phyloP scores from a whole-genome alignment of 2,329 filamentous ascomycete genomes.

The Verticillium nonalfalfae region DNA sequence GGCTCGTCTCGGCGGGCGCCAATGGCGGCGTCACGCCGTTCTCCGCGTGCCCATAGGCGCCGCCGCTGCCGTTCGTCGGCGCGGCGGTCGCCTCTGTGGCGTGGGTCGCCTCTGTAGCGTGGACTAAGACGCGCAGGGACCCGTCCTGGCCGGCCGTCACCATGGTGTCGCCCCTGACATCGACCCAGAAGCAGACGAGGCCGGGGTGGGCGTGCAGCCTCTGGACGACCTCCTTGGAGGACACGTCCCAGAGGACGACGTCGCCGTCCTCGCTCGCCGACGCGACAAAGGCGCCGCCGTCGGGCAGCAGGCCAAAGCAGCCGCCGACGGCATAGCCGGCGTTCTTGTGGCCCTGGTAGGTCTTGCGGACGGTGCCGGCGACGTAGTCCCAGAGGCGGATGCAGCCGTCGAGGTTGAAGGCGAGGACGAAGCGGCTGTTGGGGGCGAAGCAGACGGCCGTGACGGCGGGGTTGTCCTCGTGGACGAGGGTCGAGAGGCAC shows the following conservation, averaged over 20 bases:
- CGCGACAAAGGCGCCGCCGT: slow-evolving; percentile 55
- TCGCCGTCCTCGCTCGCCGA: slow-evolving; percentile 84
- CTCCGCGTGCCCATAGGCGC: not conserved
- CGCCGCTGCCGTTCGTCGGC: not conserved
- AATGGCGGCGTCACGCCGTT: not conserved
- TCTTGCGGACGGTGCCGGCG: slow-evolving; percentile 86
- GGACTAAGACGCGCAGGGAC: slow-evolving; percentile 42
- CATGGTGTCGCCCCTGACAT: slow-evolving; percentile 50
- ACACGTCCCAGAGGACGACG: slow-evolving; percentile 86
- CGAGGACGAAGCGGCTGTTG: slow-evolving; percentile 88
- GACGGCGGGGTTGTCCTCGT: slow-evolving; percentile 91
- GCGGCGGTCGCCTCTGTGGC: not conserved
- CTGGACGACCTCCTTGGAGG: slow-evolving; percentile 77
- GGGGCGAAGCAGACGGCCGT: slow-evolving; percentile 87
- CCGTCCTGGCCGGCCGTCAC: slow-evolving; percentile 51
- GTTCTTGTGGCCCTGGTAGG: slow-evolving; percentile 90
- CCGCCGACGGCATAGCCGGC: slow-evolving; percentile 78
- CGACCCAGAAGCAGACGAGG: slow-evolving; percentile 61
- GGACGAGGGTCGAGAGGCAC: slow-evolving; percentile 87
- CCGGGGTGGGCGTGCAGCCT: slow-evolving; percentile 39
- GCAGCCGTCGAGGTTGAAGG: slow-evolving; percentile 85
- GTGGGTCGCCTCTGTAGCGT: slow-evolving; percentile 10
- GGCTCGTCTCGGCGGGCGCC: not conserved
- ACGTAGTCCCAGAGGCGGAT: slow-evolving; percentile 95
- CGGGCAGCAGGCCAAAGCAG: slow-evolving; percentile 62